Evolutionary conservation across 2,329 filamentous ascomycete species (phyloP), one percentile per base, ranked within the genome.

Genomic region (Penicillium griseofulvum): DNA sequence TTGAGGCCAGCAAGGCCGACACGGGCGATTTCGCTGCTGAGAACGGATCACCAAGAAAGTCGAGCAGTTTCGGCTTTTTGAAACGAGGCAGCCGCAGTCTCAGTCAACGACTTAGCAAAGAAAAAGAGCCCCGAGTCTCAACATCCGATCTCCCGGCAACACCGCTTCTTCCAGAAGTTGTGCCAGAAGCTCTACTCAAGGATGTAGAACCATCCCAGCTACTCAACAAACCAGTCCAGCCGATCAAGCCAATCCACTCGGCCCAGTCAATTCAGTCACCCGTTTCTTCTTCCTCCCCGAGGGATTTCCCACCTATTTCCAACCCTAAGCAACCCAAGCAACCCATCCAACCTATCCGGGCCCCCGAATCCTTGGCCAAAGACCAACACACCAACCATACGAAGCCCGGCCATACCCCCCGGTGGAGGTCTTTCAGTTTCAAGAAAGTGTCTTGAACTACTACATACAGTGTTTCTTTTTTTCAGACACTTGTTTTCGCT

Each of bases 51-150:
- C 62, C 68, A 22, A 74, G 70, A 48, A 73, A 71, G 24, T 61
- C 72, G 9, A 63, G 70, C 48, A 73, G 77, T 8, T 76, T 94
- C 39, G 85, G 84, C 65, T 81, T 89, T 42, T 86, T 89, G 60
- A 83, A 86, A 63, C 81, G 87, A 52, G 85, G 85, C 10, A 90
- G 87, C 71, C 93, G 90, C 76, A 91, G 89, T 60, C 82, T 96
- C 77, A 84, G 89, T 46, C 84, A 87, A 59, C 90, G 88, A 72
- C 88, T 89, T 5, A 61, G 56, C 49, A 74, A 72, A 49, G 70
- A 74, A 24, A 73, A 71, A 58, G 73, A 77, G 38, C 74, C 60
- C 33, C 65, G 66, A 41, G 48, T 55, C n/a, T 67, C 65, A 9
- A 65, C 66, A 26, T 72, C 67, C 7, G 65, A 67, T 48, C 45